Evolutionary conservation across 2,329 filamentous ascomycete genomes (phyloP).

Genomic region (Aspergillus eucalypticola): DNA sequence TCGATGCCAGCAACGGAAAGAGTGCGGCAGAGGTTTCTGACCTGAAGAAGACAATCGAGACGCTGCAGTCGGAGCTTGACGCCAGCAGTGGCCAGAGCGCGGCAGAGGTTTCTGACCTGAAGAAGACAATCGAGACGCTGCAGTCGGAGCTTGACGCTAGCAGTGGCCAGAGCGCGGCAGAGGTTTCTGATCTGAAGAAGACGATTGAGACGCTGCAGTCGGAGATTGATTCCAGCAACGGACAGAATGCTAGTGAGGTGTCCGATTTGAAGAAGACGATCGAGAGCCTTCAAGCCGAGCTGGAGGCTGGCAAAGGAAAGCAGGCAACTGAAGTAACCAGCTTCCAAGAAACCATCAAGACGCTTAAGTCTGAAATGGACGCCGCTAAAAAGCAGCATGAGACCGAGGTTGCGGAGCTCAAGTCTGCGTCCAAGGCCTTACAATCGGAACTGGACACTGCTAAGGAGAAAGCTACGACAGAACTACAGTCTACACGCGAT

Average conservation of each 20-base stretch:
- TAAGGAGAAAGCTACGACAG: conserved; percentile 51
- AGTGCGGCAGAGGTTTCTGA: conserved; percentile 62
- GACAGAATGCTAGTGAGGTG: conserved; percentile 54
- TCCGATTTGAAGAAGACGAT: conserved; percentile 51
- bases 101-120: conserved; percentile 61
- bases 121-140: conserved; percentile 59
- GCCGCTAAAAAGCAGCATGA: conserved; percentile 63
- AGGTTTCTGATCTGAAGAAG: conserved; percentile 60
- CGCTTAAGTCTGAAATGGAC: conserved; percentile 51
- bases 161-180: conserved; percentile 52
- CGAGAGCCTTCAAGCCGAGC: conserved; percentile 54
- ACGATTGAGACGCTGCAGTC: conserved; percentile 60
- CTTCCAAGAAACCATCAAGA: conserved; percentile 56
- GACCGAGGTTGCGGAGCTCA: conserved; percentile 61
- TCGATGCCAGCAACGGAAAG: conserved; percentile 35
- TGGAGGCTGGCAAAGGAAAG: conserved; percentile 49
- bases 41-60: conserved; percentile 59
- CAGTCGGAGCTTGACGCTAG: conserved; percentile 44
- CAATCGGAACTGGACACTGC: conserved; percentile 53
- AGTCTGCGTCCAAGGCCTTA: conserved; percentile 59
- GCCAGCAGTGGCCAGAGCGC: conserved; percentile 47
- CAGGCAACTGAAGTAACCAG: conserved; percentile 60
- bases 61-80: conserved; percentile 51
- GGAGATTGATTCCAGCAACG: conserved; percentile 50
- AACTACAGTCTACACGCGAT: conserved; percentile 59